Conservation (phyloP, 495 filamentous ascomycete genomes). For the Chaetomium tenue region DNA sequence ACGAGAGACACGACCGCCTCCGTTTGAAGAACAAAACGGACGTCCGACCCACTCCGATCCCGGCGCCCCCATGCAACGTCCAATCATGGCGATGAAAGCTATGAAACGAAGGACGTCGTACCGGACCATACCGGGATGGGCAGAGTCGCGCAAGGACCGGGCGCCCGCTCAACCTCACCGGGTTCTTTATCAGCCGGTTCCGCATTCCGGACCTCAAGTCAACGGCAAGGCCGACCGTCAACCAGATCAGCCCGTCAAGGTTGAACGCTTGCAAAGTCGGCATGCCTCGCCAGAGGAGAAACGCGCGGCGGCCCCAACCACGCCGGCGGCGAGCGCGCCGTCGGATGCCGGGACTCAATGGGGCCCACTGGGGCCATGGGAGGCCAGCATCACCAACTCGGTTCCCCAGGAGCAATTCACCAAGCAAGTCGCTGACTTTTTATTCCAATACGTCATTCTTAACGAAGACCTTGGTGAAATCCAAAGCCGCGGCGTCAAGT, state of each 20-base stretch:
- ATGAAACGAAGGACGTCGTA: slow-evolving; percentile 41
- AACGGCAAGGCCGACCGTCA: slow-evolving; percentile 45
- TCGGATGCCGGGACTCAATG: slow-evolving; percentile 17
- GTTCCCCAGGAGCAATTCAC: slow-evolving; percentile 67
- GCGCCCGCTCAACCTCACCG: slow-evolving; percentile 39
- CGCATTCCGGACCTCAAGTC: slow-evolving; percentile 28
- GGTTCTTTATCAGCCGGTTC: slow-evolving; percentile 37
- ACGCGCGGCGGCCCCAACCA: slow-evolving; percentile 33
- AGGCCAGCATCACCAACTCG: slow-evolving; percentile 64
- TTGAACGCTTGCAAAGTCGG: slow-evolving; percentile 33
- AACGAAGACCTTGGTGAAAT: slow-evolving; percentile 56
- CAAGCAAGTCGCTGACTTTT: slow-evolving; percentile 67
- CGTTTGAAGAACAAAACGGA: slow-evolving; percentile 45
- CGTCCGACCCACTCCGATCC: slow-evolving; percentile 30
- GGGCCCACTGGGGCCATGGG: slow-evolving; percentile 61
- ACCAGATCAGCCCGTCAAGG: slow-evolving; percentile 31
- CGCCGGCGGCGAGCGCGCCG: slow-evolving; percentile 12
- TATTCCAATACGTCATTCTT: slow-evolving; percentile 65
- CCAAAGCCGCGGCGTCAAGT: slow-evolving; percentile 57
- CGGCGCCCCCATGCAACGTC: slow-evolving; percentile 18
- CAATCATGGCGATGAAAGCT: slow-evolving; percentile 31
- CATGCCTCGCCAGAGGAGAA: slow-evolving; percentile 50
- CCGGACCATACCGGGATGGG: slow-evolving; percentile 47
- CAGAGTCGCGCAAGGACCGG: slow-evolving; percentile 32
- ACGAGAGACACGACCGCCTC: slow-evolving; percentile 42